Evolutionary conservation across 2,329 filamentous ascomycete species (phyloP).

Genomic region (Fusarium metavorans): DNA sequence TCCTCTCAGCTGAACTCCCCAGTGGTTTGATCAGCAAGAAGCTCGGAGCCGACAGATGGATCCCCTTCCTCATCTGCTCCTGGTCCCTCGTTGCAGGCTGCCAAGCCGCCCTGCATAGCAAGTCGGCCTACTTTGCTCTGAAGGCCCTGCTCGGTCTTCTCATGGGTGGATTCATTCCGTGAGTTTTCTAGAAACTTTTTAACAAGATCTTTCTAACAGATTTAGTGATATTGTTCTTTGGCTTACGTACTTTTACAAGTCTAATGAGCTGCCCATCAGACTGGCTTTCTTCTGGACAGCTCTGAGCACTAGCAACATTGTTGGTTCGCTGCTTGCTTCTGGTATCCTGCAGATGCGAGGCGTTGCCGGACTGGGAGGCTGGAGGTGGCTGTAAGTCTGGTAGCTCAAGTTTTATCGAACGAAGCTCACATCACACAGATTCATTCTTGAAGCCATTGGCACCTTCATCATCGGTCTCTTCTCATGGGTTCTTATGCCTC

Average conservation of each 20-base stretch:
- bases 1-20: constrained; percentile 61
- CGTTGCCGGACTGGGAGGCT: constrained; percentile 52
- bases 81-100: constrained; percentile 56
- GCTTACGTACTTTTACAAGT: constrained; percentile 81
- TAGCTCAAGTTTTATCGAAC: rapidly evolving
- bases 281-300: constrained; percentile 79
- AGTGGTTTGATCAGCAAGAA: constrained; percentile 64
- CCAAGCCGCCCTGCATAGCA: constrained; percentile 53
- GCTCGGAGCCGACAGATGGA: constrained; percentile 61
- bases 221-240: constrained; percentile 67
- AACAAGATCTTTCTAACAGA: background rate
- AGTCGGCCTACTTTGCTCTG: constrained; percentile 55
- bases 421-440: constrained; percentile 38
- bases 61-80: constrained; percentile 55
- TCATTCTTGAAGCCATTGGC: constrained; percentile 64
- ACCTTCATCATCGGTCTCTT: constrained; percentile 58
- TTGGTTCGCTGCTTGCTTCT: constrained; percentile 62
- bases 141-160: constrained; percentile 59
- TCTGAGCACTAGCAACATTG: constrained; percentile 67
- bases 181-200: constrained; percentile 24
- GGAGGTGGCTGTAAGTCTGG: constrained; percentile 52
- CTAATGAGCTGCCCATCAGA: constrained; percentile 74
- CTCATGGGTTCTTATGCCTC: constrained; percentile 59
- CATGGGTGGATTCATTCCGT: constrained; percentile 65
- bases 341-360: constrained; percentile 54